Conservation (phyloP, 1,284 basidiomycete genomes). For the Malassezia vespertilionis region DNA sequence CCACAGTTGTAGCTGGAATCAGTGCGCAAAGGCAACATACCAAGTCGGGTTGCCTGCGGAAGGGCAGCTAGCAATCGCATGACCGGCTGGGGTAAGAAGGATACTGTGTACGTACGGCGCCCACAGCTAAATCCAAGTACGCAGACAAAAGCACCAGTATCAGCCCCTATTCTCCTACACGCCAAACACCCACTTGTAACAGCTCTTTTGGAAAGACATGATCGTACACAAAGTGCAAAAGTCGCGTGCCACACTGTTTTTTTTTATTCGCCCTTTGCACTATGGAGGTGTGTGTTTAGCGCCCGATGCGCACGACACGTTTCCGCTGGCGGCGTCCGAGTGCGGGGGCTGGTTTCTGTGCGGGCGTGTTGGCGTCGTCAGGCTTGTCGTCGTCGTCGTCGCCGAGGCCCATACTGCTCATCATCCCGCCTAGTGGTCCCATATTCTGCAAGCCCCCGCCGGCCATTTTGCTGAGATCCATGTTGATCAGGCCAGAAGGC, state of each 20-base stretch:
- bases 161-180: slow-evolving; percentile 3
- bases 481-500: slow-evolving; percentile 36
- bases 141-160: slow-evolving; percentile 1
- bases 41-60: slow-evolving; percentile 39
- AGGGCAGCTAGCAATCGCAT: slow-evolving; percentile 40
- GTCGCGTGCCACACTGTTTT: no score
- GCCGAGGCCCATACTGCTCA: slow-evolving; percentile 37
- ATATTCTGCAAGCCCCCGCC: slow-evolving; percentile 22
- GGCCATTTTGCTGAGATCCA: slow-evolving; percentile 36
- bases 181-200: slow-evolving; percentile 18
- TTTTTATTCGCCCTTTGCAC: slow-evolving; percentile 12
- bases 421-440: slow-evolving; percentile 39
- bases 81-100: slow-evolving; percentile 29
- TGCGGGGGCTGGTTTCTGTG: slow-evolving; percentile 22
- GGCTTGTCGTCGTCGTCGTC: slow-evolving; percentile 36
- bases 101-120: slow-evolving; percentile 10
- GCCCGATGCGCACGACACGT: slow-evolving; percentile 39
- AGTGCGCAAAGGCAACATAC: slow-evolving; percentile 16
- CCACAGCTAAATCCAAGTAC: slow-evolving; percentile 14
- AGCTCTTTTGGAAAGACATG: slow-evolving; percentile 17
- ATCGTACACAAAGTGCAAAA: no score
- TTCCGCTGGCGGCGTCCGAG: slow-evolving; percentile 35
- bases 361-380: slow-evolving; percentile 24
- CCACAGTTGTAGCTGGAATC: slow-evolving; percentile 30
- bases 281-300: slow-evolving; percentile 23